These are phyloP conservation scores for Aspergillus taichungensis DNA, from an alignment of 495 filamentous ascomycete genomes.

Conservation along the genomic window DNA sequence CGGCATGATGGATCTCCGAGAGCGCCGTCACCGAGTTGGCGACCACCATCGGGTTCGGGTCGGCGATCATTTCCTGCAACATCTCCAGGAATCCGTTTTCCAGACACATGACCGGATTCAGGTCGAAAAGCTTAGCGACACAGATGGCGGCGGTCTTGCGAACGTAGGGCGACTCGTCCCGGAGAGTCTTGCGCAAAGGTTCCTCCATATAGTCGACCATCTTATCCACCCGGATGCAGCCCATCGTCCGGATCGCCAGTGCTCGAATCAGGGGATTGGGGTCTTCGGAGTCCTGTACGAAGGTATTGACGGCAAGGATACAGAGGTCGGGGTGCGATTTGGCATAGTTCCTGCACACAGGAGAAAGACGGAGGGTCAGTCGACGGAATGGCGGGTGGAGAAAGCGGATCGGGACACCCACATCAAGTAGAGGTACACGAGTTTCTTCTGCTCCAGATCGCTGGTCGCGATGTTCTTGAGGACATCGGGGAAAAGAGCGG, in stretches of 20 bases:
- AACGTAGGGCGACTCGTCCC: slow-evolving; percentile 96
- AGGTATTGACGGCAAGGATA: slow-evolving; percentile 98
- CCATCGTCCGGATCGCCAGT: slow-evolving; percentile 97
- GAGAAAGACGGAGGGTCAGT: slow-evolving; percentile 6
- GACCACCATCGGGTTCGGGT: slow-evolving; percentile 98
- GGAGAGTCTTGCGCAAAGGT: slow-evolving; percentile 88
- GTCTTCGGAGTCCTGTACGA: slow-evolving; percentile 98
- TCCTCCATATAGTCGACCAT: slow-evolving; percentile 99
- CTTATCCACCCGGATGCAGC: slow-evolving; percentile 96
- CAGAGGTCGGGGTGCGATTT: slow-evolving; percentile 99
- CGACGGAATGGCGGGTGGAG: background rate
- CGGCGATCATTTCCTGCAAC: slow-evolving; percentile 93
- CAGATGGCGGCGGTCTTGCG: slow-evolving; percentile 97
- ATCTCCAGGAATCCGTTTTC: slow-evolving; percentile 96
- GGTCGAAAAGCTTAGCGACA: slow-evolving; percentile 94
- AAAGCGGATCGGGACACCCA: slow-evolving; percentile 31
- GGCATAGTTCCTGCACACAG: slow-evolving; percentile 78
- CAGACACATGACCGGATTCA: slow-evolving; percentile 83
- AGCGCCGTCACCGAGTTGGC: slow-evolving; percentile 93
- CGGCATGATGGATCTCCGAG: slow-evolving; percentile 80
- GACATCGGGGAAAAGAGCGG: slow-evolving; percentile 92
- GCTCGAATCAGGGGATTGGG: slow-evolving; percentile 94
- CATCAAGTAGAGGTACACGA: slow-evolving; percentile 98
- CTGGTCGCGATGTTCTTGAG: slow-evolving; percentile 96
- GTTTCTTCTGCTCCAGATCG: slow-evolving; percentile 98